A percentile compares a stretch with the other conserved stretches of the same genome.
Evolutionary conservation across 83 land plant genomes (phyloP).

Genomic region (Picea abies): DNA sequence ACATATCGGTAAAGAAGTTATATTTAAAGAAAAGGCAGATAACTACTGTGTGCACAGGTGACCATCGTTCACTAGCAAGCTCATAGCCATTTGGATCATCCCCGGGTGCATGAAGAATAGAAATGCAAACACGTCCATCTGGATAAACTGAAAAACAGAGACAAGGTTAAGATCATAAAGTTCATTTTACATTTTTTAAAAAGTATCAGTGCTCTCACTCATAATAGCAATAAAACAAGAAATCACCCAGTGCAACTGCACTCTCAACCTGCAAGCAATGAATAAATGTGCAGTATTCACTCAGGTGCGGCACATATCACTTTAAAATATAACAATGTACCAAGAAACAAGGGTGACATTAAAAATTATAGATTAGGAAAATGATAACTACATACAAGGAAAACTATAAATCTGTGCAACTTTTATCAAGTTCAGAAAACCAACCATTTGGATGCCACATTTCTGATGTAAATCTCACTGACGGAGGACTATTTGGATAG

Average conservation of each 20-base stretch:
- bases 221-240: no score
- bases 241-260: no score
- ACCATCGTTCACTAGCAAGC: conserved; percentile 88
- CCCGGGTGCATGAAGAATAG: conserved; percentile 88
- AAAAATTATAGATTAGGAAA: no score
- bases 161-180: background rate
- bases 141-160: conserved; percentile 51
- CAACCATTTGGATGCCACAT: conserved; percentile 85
- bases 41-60: conserved; percentile 77
- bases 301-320: background rate
- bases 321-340: background rate
- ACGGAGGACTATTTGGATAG: conserved; percentile 69
- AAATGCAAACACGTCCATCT: conserved; percentile 85
- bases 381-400: no score
- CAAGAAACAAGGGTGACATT: no score
- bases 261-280: no score
- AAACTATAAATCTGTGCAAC: no score
- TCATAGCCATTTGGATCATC: conserved; percentile 95
- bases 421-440: background rate
- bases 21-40: background rate
- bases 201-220: no score
- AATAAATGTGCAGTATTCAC: no score
- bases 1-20: no score
- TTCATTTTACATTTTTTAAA: no score
- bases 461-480: conserved; percentile 74